Conservation (phyloP, 1,284 basidiomycete species). For the Takashimella koratensis region DNA sequence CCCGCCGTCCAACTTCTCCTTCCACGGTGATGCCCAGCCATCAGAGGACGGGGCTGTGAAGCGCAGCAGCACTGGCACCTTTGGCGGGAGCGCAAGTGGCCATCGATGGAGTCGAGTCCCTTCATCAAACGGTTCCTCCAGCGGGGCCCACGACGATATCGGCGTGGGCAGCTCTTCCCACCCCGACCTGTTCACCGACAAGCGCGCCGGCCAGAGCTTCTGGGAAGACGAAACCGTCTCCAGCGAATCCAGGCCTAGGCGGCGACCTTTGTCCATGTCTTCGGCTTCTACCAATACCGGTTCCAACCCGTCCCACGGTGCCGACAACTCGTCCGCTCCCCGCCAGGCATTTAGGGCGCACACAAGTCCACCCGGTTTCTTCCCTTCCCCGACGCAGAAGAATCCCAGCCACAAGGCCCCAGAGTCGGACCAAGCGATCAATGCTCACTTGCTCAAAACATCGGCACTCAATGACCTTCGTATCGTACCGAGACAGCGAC, state of each 20-base stretch:
- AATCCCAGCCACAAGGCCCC: slow-evolving; percentile 12
- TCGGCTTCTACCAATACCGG: slow-evolving; percentile 12
- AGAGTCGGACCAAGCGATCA: slow-evolving; percentile 17
- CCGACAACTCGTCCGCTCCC: neutral
- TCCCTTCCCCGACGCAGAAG: slow-evolving; percentile 8
- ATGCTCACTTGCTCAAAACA: slow-evolving; percentile 15
- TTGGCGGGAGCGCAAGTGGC: slow-evolving; percentile 2
- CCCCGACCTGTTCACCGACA: neutral
- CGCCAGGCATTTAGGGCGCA: neutral
- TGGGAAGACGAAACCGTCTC: slow-evolving; percentile 1
- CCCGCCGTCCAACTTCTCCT: slow-evolving; percentile 1
- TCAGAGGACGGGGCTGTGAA: neutral
- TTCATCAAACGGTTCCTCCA: slow-evolving; percentile 5
- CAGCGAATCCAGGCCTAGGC: neutral
- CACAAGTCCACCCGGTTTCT: neutral
- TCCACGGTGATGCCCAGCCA: slow-evolving; percentile 3
- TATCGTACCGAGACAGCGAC: slow-evolving; percentile 14
- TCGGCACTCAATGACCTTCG: slow-evolving; percentile 7
- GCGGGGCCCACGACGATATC: neutral
- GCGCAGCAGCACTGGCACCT: slow-evolving; percentile 3
- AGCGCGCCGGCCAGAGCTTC: neutral
- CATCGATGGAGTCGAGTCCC: neutral
- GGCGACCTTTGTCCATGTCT: slow-evolving; percentile 12
- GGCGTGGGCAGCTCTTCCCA: neutral
- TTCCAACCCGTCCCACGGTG: neutral